Evolutionary conservation across 73 alveolate species (phyloP).

Genomic region (Breviolum minutum): DNA sequence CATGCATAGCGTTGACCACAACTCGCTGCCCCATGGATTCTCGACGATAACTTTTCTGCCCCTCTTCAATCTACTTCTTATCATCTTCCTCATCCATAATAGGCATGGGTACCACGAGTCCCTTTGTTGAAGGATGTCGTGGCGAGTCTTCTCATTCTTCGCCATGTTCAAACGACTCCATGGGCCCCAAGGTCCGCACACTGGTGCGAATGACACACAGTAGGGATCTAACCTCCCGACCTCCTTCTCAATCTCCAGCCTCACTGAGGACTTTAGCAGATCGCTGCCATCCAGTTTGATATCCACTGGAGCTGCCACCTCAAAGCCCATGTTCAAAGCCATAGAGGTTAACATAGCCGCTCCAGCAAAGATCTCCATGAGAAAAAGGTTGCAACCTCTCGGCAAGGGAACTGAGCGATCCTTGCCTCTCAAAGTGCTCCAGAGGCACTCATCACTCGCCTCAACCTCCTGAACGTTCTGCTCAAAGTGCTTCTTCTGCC

Average conservation of each 20-base stretch:
- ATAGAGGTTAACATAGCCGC: not conserved
- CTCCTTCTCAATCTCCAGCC: not conserved
- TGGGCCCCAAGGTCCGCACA: not conserved
- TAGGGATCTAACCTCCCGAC: not conserved
- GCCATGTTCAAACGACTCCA: not conserved
- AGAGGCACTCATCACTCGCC: not conserved
- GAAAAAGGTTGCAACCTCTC: not conserved
- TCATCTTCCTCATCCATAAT: not conserved
- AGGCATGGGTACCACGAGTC: not conserved
- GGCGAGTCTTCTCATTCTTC: not conserved
- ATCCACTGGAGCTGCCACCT: not conserved
- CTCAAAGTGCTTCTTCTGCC: not conserved
- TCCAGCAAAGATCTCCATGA: constrained; percentile 12
- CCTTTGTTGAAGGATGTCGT: not conserved
- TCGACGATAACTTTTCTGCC: not conserved
- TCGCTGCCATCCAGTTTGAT: not conserved
- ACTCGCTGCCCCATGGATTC: not conserved
- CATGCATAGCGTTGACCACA: not conserved
- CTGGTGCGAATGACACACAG: not conserved
- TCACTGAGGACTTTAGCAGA: not conserved
- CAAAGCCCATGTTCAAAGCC: not conserved
- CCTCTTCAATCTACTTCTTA: not conserved
- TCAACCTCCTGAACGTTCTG: not conserved
- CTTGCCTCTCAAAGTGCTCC: not conserved
- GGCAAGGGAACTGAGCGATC: not conserved